Evolutionary conservation across 2,329 filamentous ascomycete genomes (phyloP), one percentile per base, ranked within the genome.

Genomic region (Neofusicoccum ribis): DNA sequence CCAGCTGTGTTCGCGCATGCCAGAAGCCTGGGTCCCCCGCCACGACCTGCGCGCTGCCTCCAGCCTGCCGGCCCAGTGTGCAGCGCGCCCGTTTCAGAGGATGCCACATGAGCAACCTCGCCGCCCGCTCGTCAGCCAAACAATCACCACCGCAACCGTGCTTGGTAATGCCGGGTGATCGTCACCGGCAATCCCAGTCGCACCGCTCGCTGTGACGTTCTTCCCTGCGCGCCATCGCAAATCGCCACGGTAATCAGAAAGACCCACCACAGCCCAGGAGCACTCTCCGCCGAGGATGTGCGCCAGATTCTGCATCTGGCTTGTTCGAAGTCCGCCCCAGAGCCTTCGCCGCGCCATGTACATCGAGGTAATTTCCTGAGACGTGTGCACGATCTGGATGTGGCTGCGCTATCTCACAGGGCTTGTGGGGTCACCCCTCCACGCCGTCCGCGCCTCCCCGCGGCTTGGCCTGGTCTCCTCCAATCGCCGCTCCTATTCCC

Each of bases 101-200:
- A 36, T 54, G 8, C 34, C 51, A 12, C 51, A 54, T 41, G 36
- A 23, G 36, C 36, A 51, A 36, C 12, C 20, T 14, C 14, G 12
- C 6, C n/a, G 43, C 43, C 5, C 43, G 20, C 14, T 17, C 43
- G n/a, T 17, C 43, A 44, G n/a, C 43, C n/a, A 44, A 15, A n/a
- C 12, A 12, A 5, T 6, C 20, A 50, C 12, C 47, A 50, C 20
- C 34, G n/a, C 12, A 23, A 34, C 20, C 34, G n/a, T 23, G 51
- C 51, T 46, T 46, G 41, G 41, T 59, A 44, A 59, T 44, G 52
- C 14, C 52, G 52, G 52, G 52, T 43, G 52, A 58, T 58, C 52
- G 39, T 9, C 52, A 5, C 39, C n/a, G 23, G 54, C 54, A 20
- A 46, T 34, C 41, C 54, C 27, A 20, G n/a, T 41, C 52, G 52